These are phyloP conservation scores for Agrostemma githago DNA, from an alignment of 148 eudicot species.

Conservation along the genomic window DNA sequence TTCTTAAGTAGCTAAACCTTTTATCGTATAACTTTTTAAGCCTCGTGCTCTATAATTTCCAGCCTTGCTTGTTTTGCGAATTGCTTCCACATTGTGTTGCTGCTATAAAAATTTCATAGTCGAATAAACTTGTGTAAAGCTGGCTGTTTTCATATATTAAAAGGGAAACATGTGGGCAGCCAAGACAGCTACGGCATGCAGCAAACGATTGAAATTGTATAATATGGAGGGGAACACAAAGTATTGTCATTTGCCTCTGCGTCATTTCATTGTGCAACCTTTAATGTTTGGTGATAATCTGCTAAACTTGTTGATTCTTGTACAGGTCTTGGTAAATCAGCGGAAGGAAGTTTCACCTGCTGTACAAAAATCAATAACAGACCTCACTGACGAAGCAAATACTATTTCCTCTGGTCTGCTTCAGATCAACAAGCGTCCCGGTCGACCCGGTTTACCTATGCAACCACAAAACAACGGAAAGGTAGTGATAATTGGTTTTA, in stretches of 20 bases:
- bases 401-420: conserved; percentile 59
- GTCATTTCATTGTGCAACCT: conserved; percentile 4
- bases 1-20: background rate
- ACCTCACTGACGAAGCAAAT: conserved; percentile 77
- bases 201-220: background rate
- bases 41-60: background rate
- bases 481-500: conserved; percentile 38
- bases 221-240: background rate
- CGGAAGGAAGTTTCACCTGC: conserved; percentile 88
- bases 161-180: background rate
- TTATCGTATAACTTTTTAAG: background rate
- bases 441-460: conserved; percentile 51
- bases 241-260: conserved; percentile 4
- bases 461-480: conserved; percentile 73
- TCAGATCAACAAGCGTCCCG: conserved; percentile 37
- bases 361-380: conserved; percentile 73
- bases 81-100: background rate
- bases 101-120: background rate
- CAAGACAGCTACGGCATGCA: background rate
- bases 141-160: background rate
- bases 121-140: background rate
- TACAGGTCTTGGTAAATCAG: conserved; percentile 78
- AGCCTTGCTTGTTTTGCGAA: background rate
- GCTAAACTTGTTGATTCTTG: conserved; percentile 4
- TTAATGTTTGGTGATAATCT: background rate